Evolutionary conservation across 345 rosid species (phyloP), one percentile per base, ranked within the genome.

Genomic region (Tarenaya hassleriana): DNA sequence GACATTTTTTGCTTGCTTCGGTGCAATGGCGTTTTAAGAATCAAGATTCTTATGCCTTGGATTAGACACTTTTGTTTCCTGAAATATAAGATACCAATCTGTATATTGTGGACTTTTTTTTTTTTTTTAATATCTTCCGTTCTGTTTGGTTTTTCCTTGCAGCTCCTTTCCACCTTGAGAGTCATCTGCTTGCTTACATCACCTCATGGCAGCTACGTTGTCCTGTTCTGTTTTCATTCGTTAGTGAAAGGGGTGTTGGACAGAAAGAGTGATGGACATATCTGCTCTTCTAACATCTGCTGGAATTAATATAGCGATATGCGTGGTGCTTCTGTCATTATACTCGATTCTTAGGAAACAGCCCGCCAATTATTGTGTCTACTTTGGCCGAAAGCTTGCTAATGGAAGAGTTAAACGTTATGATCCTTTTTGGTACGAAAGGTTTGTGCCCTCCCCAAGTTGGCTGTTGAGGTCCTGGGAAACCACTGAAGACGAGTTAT

Each of bases 391-490:
- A 67, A 57, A 76, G 79, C 74, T 78, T 47, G 73, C 81, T 54
- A 39, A 58, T 0, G 75, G 64, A 17, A 53, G 49, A 16, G 47
- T 61, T 21, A 63, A 62, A 44, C 69, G 55, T 29, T 35, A 11
- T 16, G 81, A 77, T 59, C 72, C 75, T 59, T 51, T 57, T 56
- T 69, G 79, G 66, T 68, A 85, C 14, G 82, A 85, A 45, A 83
- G 97, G 63, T 88, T 85, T 53, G 84, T 74, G 2, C 97, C 97
- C 0, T 81, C 97, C 21, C 88, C 98, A 0, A 74, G 95, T 71
- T 92, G 98, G 98, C 29, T 92, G 7, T 16, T 81, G 20, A 86
- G 73, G 70, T 94, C 97, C 16, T 92, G 97, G 97, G 80, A 72
- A 66, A 69, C 94, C 34, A 71, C 86, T 21, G 97, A 92, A 55